phyloP scores from a whole-genome alignment of 495 filamentous ascomycete species.

The Lophiostoma macrostomum region DNA sequence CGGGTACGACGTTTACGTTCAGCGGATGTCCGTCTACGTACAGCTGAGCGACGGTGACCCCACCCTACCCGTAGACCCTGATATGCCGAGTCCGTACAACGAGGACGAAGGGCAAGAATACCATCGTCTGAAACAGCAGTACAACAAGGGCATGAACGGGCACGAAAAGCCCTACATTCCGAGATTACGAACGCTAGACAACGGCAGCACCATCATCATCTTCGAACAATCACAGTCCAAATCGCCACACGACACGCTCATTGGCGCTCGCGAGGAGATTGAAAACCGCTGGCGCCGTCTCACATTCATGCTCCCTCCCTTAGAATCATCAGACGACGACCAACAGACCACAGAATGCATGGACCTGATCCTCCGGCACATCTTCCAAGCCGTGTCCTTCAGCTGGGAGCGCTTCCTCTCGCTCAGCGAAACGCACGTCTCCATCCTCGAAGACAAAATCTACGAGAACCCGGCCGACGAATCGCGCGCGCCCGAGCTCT shows the following conservation, averaged over 20 bases:
- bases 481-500: conserved; percentile 53
- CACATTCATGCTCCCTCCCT: conserved; percentile 47
- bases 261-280: conserved; percentile 49
- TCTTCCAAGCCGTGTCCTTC: conserved; percentile 49
- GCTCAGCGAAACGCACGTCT: conserved; percentile 46
- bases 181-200: conserved; percentile 45
- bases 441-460: conserved; percentile 55
- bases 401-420: conserved; percentile 50
- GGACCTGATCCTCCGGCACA: conserved; percentile 50
- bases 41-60: conserved; percentile 36
- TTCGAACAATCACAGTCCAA: conserved; percentile 51
- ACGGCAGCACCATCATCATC: conserved; percentile 54
- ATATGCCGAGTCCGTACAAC: conserved; percentile 37
- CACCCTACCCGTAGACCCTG: conserved; percentile 29
- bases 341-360: conserved; percentile 47
- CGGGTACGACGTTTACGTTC: conserved; percentile 47
- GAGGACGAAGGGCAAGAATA: conserved; percentile 26
- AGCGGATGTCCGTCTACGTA: conserved; percentile 43
- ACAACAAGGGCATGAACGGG: conserved; percentile 9
- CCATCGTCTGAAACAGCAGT: conserved; percentile 19
- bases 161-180: conserved; percentile 28
- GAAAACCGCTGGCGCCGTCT: conserved; percentile 53
- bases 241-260: conserved; percentile 49
- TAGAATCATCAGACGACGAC: conserved; percentile 38
- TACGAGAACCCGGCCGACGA: conserved; percentile 57